Evolutionary conservation across 2,329 filamentous ascomycete species (phyloP), one percentile per base, ranked within the genome.

Genomic region (Chaetomium olivaceum): DNA sequence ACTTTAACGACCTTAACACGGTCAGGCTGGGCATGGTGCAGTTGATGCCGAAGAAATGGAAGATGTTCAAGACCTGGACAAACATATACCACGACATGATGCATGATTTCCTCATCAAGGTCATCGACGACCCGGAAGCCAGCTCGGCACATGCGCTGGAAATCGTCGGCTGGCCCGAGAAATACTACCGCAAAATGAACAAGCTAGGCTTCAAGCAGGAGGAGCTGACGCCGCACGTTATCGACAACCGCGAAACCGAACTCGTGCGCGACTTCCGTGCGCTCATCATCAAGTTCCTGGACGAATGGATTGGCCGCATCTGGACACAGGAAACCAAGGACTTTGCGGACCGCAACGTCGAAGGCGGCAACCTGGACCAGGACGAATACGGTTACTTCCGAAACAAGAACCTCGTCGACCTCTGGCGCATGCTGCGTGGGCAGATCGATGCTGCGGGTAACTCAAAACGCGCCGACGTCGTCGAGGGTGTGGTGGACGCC

Each of bases 261-360:
- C 85, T 99, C 19, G 91, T 99, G 62, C 89, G 92, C 61, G 93
- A 97, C 76, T 99, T 97, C 84, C 88, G 94, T 67, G 90, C 92
- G 75, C 89, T 98, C 75, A 98, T 99, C 77, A 95, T 97, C 78
- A 92, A 91, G 75, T 93, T 93, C 67, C 89, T 99, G 66, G 94
- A 97, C 76, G 91, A 98, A 80, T 99, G 95, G 93, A 96, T 98
- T 83, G 92, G 96, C 69, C 89, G 93, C 65, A 97, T 99, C 77
- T 92, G 92, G 73, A 84, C 83, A 9, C 89, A 91, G 54, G 96
- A 99, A 78, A 86, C 85, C 74, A 90, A 89, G 72, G 90, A 92
- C 71, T 96, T 99, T 77, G 82, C 87, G 57, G 88, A 92, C 64
- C 88, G 93, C 68, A 89, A 88, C 71, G 84, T 89, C 66, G 91